Conservation (phyloP, 352 stramenopile species). For the Detonula confervacea region DNA sequence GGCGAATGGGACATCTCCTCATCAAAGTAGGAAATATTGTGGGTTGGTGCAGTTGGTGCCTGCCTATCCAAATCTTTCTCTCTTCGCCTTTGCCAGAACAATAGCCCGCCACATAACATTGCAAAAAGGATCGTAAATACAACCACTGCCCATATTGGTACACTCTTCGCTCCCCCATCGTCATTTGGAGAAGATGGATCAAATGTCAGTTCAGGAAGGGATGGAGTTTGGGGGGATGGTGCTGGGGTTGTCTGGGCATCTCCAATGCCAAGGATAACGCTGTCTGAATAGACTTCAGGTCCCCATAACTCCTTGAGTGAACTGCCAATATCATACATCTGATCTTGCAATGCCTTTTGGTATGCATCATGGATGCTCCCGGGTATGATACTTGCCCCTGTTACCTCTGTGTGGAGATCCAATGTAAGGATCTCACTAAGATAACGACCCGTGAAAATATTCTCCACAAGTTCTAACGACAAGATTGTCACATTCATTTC, state of each 20-base stretch:
- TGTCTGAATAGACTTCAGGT: conserved; percentile 1
- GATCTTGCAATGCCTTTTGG: conserved; percentile 8
- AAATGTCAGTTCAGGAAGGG: neutral
- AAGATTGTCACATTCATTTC: conserved; percentile 10
- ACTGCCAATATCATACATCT: conserved; percentile 14
- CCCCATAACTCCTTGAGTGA: conserved; percentile 6
- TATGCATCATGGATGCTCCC: conserved; percentile 1
- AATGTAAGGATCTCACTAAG: neutral
- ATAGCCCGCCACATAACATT: neutral
- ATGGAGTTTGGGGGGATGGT: neutral
- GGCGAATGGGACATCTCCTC: neutral
- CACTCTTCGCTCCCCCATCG: neutral
- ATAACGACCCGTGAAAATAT: neutral
- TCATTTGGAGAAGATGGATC: neutral
- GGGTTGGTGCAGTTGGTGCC: neutral
- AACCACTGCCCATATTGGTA: conserved; percentile 2
- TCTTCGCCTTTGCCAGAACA: neutral
- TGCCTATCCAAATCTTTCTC: neutral
- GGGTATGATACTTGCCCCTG: neutral
- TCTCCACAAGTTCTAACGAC: conserved; percentile 16
- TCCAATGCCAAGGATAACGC: conserved; percentile 12
- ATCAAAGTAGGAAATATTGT: conserved; percentile 1
- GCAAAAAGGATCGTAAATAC: neutral
- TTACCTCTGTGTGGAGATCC: conserved; percentile 1
- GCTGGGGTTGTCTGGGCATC: neutral